A percentile compares a stretch with the other conserved stretches of the same genome.
phyloP scores from a whole-genome alignment of 306 rosid genomes.

The Corylus heterophylla region DNA sequence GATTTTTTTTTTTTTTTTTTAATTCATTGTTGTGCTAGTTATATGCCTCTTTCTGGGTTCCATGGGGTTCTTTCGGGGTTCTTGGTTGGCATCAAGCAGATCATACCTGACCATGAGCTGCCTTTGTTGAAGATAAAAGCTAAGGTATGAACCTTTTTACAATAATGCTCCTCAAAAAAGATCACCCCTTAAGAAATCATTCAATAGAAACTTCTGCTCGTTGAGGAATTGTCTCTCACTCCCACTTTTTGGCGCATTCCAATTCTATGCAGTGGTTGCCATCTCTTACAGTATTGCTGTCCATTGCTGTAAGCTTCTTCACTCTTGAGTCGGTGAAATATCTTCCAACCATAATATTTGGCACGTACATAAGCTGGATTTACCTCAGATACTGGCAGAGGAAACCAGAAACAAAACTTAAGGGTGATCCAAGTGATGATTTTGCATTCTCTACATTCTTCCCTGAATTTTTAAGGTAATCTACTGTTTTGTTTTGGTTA shows the following conservation, averaged over 20 bases:
- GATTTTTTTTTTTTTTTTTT: constrained; percentile 9
- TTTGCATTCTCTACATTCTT: constrained; percentile 90
- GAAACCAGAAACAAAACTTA: constrained; percentile 78
- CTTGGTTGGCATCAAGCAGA: constrained; percentile 96
- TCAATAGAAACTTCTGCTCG: neutral
- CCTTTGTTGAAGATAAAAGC: constrained; percentile 68
- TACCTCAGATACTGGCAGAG: constrained; percentile 97
- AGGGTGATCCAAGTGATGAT: constrained; percentile 95
- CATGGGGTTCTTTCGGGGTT: constrained; percentile 85
- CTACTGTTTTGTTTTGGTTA: constrained; percentile 6
- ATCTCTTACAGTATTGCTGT: constrained; percentile 55
- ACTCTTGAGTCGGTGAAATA: constrained; percentile 58
- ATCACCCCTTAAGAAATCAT: neutral
- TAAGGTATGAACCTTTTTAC: constrained; percentile 51
- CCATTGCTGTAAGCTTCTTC: constrained; percentile 66
- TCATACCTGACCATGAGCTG: constrained; percentile 88
- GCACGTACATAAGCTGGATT: constrained; percentile 91
- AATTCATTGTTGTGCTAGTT: constrained; percentile 46
- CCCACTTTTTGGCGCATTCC: constrained; percentile 22
- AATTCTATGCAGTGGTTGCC: constrained; percentile 81
- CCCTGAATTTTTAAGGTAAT: constrained; percentile 81
- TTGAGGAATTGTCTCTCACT: constrained; percentile 21
- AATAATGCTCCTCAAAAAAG: neutral
- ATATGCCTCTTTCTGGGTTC: constrained; percentile 88
- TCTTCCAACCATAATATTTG: constrained; percentile 86